phyloP scores from a whole-genome alignment of 768 basidiomycete species.

The Naganishia randhawae region DNA sequence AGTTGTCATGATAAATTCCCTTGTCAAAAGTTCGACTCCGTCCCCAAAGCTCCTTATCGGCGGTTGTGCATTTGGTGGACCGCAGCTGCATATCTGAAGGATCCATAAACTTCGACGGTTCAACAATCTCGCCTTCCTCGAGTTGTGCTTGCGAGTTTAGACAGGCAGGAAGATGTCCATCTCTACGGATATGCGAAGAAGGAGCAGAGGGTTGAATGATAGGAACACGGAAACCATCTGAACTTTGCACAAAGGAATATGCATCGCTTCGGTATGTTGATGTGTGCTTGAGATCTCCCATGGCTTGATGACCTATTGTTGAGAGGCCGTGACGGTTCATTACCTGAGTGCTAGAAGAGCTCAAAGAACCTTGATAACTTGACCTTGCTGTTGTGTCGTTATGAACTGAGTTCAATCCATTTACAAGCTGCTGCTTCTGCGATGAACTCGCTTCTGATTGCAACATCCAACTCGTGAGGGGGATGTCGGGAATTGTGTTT shows the following conservation, averaged over 20 bases:
- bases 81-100: background rate
- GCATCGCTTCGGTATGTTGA: slow-evolving; percentile 2
- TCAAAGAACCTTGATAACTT: background rate
- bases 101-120: background rate
- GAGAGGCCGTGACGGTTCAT: background rate
- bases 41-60: background rate
- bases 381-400: background rate
- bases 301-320: background rate
- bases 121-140: slow-evolving; percentile 17
- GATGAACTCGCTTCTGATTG: background rate
- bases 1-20: background rate
- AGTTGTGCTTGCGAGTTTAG: background rate
- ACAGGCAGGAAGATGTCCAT: slow-evolving; percentile 4
- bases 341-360: background rate
- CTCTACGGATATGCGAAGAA: background rate
- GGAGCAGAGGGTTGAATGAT: background rate
- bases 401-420: background rate
- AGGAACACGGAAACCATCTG: slow-evolving; percentile 6
- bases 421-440: background rate
- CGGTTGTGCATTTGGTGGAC: background rate
- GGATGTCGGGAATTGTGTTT: slow-evolving; percentile 12
- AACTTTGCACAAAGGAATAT: background rate
- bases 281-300: slow-evolving; percentile 1
- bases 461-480: slow-evolving; percentile 20
- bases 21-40: background rate